Percentiles rank a stretch among this genome's conserved stretches.
These are phyloP conservation scores for Nannizziopsis arthrosporioides DNA, from an alignment of 2,329 filamentous ascomycete genomes.

Conservation along the genomic window DNA sequence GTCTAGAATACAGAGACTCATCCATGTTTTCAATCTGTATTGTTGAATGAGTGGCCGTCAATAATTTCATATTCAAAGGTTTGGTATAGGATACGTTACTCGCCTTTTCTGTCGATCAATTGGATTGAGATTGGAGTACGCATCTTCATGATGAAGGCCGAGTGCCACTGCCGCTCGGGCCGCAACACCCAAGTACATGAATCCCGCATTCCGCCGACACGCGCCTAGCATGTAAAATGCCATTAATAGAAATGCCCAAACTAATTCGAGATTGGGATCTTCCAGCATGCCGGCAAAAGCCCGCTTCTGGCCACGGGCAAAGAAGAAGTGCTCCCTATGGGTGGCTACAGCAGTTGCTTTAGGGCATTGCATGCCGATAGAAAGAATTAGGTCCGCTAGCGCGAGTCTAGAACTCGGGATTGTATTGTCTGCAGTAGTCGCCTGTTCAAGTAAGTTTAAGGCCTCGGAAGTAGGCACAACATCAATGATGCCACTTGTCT, in stretches of 20 bases:
- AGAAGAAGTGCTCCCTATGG: conserved; percentile 36
- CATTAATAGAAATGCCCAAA: conserved; percentile 45
- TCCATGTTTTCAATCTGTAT: conserved; percentile 34
- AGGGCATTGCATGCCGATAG: conserved; percentile 43
- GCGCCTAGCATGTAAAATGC: conserved; percentile 49
- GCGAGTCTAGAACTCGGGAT: conserved; percentile 7
- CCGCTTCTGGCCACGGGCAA: conserved; percentile 34
- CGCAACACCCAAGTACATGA: conserved; percentile 53
- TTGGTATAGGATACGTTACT: background rate
- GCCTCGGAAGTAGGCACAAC: conserved; percentile 25
- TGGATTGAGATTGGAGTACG: conserved; percentile 15
- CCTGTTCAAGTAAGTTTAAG: conserved; percentile 8
- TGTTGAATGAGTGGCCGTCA: background rate
- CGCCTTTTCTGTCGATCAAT: conserved; percentile 11
- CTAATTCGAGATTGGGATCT: conserved; percentile 44
- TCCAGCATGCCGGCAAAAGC: conserved; percentile 43
- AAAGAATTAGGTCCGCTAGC: conserved; percentile 35
- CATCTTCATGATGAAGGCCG: conserved; percentile 40
- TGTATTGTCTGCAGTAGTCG: background rate
- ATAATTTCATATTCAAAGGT: background rate
- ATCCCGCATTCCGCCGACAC: conserved; percentile 49
- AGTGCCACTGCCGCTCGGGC: conserved; percentile 46
- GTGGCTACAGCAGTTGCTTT: conserved; percentile 22
- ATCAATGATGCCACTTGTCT: conserved; percentile 36
- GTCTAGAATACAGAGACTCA: conserved; percentile 40